Base-by-base conservation (phyloP, 78 protist genomes). In the Dictyostelium purpureum region DNA sequence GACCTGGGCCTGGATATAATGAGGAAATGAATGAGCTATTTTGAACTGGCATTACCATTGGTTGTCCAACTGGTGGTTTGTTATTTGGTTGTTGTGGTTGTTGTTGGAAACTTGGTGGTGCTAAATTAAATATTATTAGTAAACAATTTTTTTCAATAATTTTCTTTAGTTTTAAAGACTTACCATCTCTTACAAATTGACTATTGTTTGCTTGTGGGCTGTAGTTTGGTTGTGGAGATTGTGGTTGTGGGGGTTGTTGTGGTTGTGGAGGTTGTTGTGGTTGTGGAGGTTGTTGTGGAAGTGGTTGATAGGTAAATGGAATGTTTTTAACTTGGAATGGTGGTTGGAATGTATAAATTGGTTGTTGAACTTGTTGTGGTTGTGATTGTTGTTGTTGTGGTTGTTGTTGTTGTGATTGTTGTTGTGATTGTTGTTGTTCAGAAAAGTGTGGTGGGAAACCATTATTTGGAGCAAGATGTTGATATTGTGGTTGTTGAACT, bases 31-130 rank as follows among this genome's bases (percentile, higher is more conserved):
- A 63, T 0, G 71, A 63, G 66, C 26, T 57, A 33, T 63, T 63
- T 33, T 63, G 26, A 6, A 33, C 33, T 63, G 71, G 76, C 0
- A 40, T 14, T n/a, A 21, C 52, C 47, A 69, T 69, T 24, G 52
- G 47, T 40, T 42, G 56, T 10, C 19, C 40, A 18, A 31, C 75
- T 40, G n/a, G 24, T n/a, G n/a, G n/a, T n/a, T n/a, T n/a, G n/a
- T n/a, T n/a, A n/a, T n/a, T n/a, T n/a, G n/a, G 52, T 12, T 6
- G 6, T 12, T 47, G 10, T 10, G 6, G 45, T 67, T 67, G 76
- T 26, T 38, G 54, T 73, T 43, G 54, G 59, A 73, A 73, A 28
- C 59, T 43, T 73, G 79, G 79, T 73, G 79, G 79, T 47, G 79
- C 79, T 69, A 69, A 37, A 7, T 9, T 18, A 40, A n/a, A 42